phyloP scores from a whole-genome alignment of 495 filamentous ascomycete species.

The Aspergillus cavernicola region DNA sequence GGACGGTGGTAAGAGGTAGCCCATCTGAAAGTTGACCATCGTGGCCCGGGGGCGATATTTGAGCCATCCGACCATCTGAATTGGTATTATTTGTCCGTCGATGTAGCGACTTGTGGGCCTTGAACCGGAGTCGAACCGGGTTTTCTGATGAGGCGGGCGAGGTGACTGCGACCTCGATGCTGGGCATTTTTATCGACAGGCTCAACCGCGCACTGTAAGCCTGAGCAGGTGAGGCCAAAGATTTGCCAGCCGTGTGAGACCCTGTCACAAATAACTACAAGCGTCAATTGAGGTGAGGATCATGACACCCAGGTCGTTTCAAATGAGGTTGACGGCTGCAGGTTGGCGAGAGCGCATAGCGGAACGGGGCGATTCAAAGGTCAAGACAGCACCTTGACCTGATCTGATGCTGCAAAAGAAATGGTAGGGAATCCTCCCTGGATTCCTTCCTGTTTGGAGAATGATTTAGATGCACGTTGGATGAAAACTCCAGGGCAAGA shows the following conservation, averaged over 20 bases:
- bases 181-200: conserved; percentile 31
- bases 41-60: conserved; percentile 25
- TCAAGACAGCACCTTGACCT: conserved; percentile 6
- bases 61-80: conserved; percentile 23
- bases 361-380: not conserved
- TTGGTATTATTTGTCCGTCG: conserved; percentile 27
- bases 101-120: conserved; percentile 46
- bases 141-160: conserved; percentile 30
- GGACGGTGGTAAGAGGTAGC: conserved; percentile 21
- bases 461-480: not conserved
- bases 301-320: conserved; percentile 23
- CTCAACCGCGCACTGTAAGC: conserved; percentile 13
- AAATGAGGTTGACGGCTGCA: conserved; percentile 17
- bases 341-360: conserved; percentile 17
- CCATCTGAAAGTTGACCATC: conserved; percentile 18
- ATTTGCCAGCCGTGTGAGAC: not conserved
- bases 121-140: conserved; percentile 33
- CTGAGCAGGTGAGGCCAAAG: not conserved
- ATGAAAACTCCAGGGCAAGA: conserved; percentile 5
- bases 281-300: conserved; percentile 9
- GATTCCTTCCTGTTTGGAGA: not conserved
- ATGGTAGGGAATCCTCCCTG: not conserved
- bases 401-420: not conserved
- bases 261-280: conserved; percentile 12
- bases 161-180: conserved; percentile 30